Percentiles rank a stretch among this genome's conserved stretches.
These are phyloP conservation scores for Vitis hybrid DNA, from an alignment of 177 flowering plant species.

Conservation along the genomic window DNA sequence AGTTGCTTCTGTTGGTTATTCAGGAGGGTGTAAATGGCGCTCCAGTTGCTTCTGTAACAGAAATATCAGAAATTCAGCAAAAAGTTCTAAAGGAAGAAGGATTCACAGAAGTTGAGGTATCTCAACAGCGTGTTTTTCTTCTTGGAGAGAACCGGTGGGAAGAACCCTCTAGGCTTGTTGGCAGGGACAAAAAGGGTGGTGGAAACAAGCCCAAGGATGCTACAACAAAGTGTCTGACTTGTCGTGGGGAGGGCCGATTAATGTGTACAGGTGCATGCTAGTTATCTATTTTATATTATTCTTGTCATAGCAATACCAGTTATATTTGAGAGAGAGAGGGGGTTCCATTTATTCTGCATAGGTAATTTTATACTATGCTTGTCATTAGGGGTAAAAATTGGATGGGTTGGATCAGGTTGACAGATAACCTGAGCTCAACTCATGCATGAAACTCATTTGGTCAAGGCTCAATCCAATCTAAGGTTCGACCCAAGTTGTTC, in stretches of 20 bases:
- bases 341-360: too few relatives aligned
- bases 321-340: too few relatives aligned
- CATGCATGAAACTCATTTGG: too few relatives aligned
- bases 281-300: too few relatives aligned
- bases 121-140: constrained; percentile 77
- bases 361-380: too few relatives aligned
- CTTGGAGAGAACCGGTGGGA: constrained; percentile 99
- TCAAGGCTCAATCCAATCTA: too few relatives aligned
- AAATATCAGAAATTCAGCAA: constrained; percentile 50
- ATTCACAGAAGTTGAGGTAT: constrained; percentile 37
- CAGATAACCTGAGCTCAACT: too few relatives aligned
- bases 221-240: constrained; percentile 55
- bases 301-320: too few relatives aligned
- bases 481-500: too few relatives aligned
- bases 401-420: too few relatives aligned
- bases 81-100: constrained; percentile 40
- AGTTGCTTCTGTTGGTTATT: constrained; percentile 5
- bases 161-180: constrained; percentile 77
- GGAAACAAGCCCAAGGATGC: constrained; percentile 22
- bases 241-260: constrained; percentile 88
- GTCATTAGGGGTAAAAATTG: too few relatives aligned
- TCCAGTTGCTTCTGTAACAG: constrained; percentile 44
- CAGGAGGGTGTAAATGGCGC: constrained; percentile 68
- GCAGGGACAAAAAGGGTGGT: constrained; percentile 26
- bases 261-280: constrained; percentile 67